Conservation (phyloP, 2,329 filamentous ascomycete genomes). For the Aureobasidium sp. region DNA sequence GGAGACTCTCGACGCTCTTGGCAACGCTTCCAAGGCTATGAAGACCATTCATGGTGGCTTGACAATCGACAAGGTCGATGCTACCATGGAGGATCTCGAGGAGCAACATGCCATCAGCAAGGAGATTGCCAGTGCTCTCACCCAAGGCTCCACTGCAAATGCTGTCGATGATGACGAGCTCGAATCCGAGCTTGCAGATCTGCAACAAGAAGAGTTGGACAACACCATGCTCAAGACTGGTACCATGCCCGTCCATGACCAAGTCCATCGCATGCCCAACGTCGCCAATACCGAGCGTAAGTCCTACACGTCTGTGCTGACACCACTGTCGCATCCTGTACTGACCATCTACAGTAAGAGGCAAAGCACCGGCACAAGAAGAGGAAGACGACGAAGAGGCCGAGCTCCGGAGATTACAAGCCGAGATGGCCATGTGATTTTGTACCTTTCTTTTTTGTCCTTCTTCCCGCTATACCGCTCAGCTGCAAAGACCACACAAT, state of each 20-base stretch:
- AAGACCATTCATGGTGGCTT: conserved; percentile 84
- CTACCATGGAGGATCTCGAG: conserved; percentile 86
- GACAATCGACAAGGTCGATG: conserved; percentile 89
- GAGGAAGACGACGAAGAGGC: conserved; percentile 94
- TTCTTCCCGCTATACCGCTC: conserved; percentile 1
- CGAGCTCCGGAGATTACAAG: conserved; percentile 85
- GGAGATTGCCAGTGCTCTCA: conserved; percentile 84
- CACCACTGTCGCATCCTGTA: conserved; percentile 23
- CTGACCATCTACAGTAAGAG: conserved; percentile 33
- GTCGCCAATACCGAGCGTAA: conserved; percentile 69
- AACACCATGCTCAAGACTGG: conserved; percentile 90
- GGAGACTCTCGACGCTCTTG: conserved; percentile 90
- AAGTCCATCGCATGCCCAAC: conserved; percentile 68
- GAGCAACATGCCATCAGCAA: conserved; percentile 91
- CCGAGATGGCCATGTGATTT: conserved; percentile 87
- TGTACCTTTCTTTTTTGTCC: neutral
- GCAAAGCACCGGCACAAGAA: conserved; percentile 39
- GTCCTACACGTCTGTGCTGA: conserved; percentile 31
- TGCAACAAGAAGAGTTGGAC: conserved; percentile 91
- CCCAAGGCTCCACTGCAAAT: conserved; percentile 59
- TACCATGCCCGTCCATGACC: conserved; percentile 71
- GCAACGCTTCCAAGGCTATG: conserved; percentile 85
- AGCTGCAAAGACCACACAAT: conserved; percentile 13
- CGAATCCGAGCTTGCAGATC: conserved; percentile 72
- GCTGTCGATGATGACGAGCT: conserved; percentile 79